Conservation (phyloP, 441 rosid species). For the Isatis lusitanica region DNA sequence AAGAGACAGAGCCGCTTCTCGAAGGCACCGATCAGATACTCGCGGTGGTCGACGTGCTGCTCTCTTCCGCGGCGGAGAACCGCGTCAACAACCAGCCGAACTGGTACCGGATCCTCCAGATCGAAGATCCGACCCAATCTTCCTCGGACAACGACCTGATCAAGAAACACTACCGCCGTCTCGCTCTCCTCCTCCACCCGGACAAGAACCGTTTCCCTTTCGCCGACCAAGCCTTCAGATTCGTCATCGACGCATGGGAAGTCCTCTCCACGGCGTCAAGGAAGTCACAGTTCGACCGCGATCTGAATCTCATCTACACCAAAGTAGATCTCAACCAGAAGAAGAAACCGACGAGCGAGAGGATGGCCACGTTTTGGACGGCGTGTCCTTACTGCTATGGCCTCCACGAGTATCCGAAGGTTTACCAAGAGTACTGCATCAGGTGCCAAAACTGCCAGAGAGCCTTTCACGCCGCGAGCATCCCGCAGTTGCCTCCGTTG, state of each 20-base stretch:
- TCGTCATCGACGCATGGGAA: constrained; percentile 85
- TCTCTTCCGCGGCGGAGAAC: constrained; percentile 51
- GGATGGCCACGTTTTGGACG: constrained; percentile 80
- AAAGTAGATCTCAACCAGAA: constrained; percentile 54
- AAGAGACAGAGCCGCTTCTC: constrained; percentile 74
- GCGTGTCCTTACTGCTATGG: constrained; percentile 85
- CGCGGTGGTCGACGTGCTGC: constrained; percentile 76
- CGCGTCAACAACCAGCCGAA: constrained; percentile 65
- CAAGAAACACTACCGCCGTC: constrained; percentile 79
- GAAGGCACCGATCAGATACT: constrained; percentile 95
- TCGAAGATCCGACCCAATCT: constrained; percentile 44
- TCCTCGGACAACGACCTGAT: constrained; percentile 60
- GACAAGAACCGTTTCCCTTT: constrained; percentile 80
- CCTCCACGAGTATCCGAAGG: constrained; percentile 79
- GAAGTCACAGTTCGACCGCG: constrained; percentile 64
- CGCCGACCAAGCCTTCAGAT: constrained; percentile 87
- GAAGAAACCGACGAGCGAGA: constrained; percentile 26
- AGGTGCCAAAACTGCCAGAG: constrained; percentile 69
- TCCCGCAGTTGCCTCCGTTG: constrained; percentile 67
- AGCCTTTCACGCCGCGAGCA: constrained; percentile 70
- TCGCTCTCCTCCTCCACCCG: constrained; percentile 86
- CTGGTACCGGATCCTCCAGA: constrained; percentile 87
- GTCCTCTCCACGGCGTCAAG: constrained; percentile 58
- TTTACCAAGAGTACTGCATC: constrained; percentile 78
- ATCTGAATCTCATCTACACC: constrained; percentile 50